Base-by-base conservation (phyloP, 2,329 filamentous ascomycete genomes). In the Drechslerella coelobrocha region DNA sequence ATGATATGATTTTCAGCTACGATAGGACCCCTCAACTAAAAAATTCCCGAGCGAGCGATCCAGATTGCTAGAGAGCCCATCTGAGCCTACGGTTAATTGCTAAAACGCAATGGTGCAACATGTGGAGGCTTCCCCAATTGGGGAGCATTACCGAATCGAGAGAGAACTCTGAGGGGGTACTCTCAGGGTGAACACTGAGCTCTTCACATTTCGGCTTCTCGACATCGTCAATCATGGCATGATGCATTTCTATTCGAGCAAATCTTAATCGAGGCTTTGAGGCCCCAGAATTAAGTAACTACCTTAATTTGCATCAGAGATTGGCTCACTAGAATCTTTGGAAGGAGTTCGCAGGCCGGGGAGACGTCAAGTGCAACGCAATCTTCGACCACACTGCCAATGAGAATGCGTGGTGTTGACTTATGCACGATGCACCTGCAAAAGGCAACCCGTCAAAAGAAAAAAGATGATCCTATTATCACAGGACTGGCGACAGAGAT, bases 381-480 rank as follows among this genome's bases (percentile, higher is more conserved):
- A 60, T 39, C 45, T 61, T 57, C 39, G 47, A 60, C 43, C 59
- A 59, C 52, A 37, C 66, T 59, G 37, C 66, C 66, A 71, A 71
- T 71, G 52, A 59, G 43, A 71, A 27, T 12, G 37, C 59, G 45
- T 24, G 59, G 59, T 24, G 51, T 51, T 59, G 47, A 50, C 17
- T 71, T 71, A 47, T 71, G 66, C 66, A 71, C 57, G 52, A 59
- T 71, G 66, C 66, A 45, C 41, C 41, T 45, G 41, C 41, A 41
- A 12, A 71, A 62, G 55, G 59, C 66, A 63, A 37, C 52, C 27
- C 54, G 26, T 48, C 47, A 63, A 62, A 69, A 50, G 57, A 57
- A 65, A 60, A 68, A 55, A 51, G 43, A 60, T 48, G 59, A 71
- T 71, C 47, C 62, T 63, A 63, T 54, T 59, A 71, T 60, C 59